Conservation (phyloP, 1,284 basidiomycete species). For the Coniferiporia sulphurascens region DNA sequence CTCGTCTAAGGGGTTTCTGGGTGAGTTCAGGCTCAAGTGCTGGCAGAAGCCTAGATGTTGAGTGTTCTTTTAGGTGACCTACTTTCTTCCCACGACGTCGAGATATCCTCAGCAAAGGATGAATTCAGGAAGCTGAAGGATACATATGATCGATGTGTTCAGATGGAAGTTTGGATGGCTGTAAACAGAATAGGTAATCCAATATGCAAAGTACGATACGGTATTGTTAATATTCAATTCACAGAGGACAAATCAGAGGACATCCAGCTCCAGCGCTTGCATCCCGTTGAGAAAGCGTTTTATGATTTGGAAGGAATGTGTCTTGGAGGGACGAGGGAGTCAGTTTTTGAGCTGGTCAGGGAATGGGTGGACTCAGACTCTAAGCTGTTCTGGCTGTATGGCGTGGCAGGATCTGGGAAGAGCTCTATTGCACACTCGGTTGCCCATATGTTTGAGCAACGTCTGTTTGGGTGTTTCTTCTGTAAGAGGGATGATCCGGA, state of each 20-base stretch:
- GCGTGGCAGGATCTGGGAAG: conserved; percentile 4
- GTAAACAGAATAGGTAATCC: background rate
- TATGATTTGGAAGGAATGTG: background rate
- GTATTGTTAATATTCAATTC: background rate
- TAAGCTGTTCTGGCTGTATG: conserved; percentile 2
- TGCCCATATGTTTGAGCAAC: background rate
- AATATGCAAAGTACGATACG: background rate
- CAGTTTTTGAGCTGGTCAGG: background rate
- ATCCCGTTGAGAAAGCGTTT: background rate
- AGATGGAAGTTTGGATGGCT: background rate
- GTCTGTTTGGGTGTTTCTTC: background rate
- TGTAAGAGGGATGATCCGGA: conserved; percentile 1
- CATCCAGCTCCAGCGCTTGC: background rate
- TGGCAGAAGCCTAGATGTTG: background rate
- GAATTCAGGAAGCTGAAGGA: background rate
- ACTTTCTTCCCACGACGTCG: background rate
- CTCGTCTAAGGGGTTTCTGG: background rate
- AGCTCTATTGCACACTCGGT: conserved; percentile 8
- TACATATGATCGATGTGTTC: background rate
- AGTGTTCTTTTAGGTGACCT: background rate
- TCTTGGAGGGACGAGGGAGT: background rate
- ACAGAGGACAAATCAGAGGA: background rate
- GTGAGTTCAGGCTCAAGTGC: background rate
- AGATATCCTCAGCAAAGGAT: background rate
- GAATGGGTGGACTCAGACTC: background rate